Percentiles rank a stretch among this genome's conserved stretches.
Conservation (phyloP, 306 rosid species). For the Herpetospermum pedunculosum region DNA sequence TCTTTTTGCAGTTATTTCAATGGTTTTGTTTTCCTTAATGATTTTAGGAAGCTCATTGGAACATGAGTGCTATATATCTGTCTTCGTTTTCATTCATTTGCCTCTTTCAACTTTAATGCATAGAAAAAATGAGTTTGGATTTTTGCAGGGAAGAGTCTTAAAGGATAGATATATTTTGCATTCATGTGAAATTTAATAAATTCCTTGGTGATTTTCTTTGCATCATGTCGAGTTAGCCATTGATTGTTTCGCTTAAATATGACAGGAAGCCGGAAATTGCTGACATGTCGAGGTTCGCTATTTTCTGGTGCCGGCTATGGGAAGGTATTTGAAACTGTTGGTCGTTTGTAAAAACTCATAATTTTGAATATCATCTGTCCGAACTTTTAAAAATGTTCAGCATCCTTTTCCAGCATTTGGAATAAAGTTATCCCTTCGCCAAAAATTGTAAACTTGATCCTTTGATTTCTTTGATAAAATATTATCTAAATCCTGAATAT, state of each 20-base stretch:
- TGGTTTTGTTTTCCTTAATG: background rate
- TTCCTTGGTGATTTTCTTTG: background rate
- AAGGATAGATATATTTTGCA: background rate
- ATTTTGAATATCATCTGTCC: background rate
- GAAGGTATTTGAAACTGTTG: slow-evolving; percentile 1
- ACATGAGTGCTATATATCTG: background rate
- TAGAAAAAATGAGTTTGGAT: background rate
- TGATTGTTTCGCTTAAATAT: background rate
- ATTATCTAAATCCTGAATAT: background rate
- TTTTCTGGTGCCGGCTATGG: background rate
- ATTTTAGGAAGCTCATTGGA: background rate
- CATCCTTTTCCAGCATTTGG: background rate
- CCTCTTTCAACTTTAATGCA: background rate
- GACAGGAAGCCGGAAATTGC: background rate
- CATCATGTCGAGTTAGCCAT: background rate
- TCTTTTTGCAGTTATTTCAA: background rate
- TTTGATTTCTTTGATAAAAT: background rate
- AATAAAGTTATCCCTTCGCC: background rate
- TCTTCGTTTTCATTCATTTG: background rate
- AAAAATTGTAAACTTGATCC: background rate
- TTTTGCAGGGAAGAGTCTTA: background rate
- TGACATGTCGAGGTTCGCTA: background rate
- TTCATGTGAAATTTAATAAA: background rate
- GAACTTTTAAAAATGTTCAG: background rate
- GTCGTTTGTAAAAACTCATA: background rate